phyloP scores from a whole-genome alignment of 345 rosid species.

The Psidium guajava region DNA sequence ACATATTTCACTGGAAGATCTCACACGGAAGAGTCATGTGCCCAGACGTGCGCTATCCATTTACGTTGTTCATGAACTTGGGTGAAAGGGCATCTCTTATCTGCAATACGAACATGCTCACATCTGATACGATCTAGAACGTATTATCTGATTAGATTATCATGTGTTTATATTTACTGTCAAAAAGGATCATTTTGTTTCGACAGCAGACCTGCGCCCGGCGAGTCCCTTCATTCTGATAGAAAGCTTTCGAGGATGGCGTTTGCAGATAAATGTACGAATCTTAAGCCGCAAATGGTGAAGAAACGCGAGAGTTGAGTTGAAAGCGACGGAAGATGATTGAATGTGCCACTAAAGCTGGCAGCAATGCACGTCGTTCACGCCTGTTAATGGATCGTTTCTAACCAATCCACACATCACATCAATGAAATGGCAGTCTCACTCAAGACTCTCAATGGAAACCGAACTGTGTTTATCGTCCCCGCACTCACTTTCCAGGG shows the following conservation, averaged over 20 bases:
- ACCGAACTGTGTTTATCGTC: background rate
- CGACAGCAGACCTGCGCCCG: background rate
- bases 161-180: no score
- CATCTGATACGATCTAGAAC: no score
- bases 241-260: background rate
- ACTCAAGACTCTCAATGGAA: background rate
- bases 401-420: background rate
- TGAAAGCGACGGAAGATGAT: background rate
- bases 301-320: background rate
- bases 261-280: background rate
- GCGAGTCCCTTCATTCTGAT: background rate
- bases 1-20: background rate
- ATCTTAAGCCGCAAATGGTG: background rate
- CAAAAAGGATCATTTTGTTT: background rate
- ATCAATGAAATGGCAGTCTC: background rate
- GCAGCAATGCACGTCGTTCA: background rate
- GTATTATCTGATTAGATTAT: no score
- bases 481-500: conserved; percentile 5
- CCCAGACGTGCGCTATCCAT: no score
- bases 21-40: no score
- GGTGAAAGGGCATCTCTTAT: no score
- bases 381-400: background rate
- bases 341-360: background rate
- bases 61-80: no score
- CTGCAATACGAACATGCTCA: no score